A percentile compares a stretch with the other conserved stretches of the same genome.
Conservation (phyloP, 2,329 filamentous ascomycete species). For the Aspergillus ruber region DNA sequence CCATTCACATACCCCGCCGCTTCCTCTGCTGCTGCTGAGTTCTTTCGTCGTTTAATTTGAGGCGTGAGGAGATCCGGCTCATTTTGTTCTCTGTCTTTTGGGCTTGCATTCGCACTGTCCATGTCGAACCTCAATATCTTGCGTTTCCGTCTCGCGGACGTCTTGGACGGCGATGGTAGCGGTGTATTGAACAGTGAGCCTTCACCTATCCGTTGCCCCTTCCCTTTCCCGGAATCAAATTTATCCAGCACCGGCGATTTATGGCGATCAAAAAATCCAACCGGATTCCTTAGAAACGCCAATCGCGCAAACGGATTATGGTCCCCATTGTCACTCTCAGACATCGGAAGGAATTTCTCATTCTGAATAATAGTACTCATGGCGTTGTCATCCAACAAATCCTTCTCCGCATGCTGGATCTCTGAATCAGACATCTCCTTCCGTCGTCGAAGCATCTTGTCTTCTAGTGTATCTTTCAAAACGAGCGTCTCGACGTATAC, state of each 20-base stretch:
- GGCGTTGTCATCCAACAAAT: slow-evolving; percentile 52
- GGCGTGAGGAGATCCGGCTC: slow-evolving; percentile 7
- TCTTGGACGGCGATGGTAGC: neutral
- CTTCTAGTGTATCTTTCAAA: slow-evolving; percentile 72
- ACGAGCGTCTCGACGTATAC: slow-evolving; percentile 85
- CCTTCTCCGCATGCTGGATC: slow-evolving; percentile 51
- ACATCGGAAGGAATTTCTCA: slow-evolving; percentile 44
- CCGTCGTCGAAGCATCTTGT: slow-evolving; percentile 69
- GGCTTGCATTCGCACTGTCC: neutral
- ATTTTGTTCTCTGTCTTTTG: slow-evolving; percentile 1
- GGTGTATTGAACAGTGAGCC: too few species aligned
- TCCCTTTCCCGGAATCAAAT: slow-evolving; percentile 5
- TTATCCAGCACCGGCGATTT: slow-evolving; percentile 29
- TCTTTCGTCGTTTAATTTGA: slow-evolving; percentile 11
- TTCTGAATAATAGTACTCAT: slow-evolving; percentile 56
- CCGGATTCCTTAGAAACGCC: slow-evolving; percentile 22
- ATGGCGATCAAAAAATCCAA: slow-evolving; percentile 35
- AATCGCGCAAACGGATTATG: slow-evolving; percentile 8
- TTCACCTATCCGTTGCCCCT: neutral
- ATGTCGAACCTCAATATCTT: slow-evolving; percentile 1
- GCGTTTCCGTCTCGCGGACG: slow-evolving; percentile 7
- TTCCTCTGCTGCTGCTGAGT: neutral
- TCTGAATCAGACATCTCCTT: slow-evolving; percentile 64
- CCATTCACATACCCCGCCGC: slow-evolving; percentile 8
- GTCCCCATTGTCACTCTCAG: slow-evolving; percentile 19